These are phyloP conservation scores for Penicillium sp. DNA, from an alignment of 2,329 filamentous ascomycete genomes.

Conservation along the genomic window DNA sequence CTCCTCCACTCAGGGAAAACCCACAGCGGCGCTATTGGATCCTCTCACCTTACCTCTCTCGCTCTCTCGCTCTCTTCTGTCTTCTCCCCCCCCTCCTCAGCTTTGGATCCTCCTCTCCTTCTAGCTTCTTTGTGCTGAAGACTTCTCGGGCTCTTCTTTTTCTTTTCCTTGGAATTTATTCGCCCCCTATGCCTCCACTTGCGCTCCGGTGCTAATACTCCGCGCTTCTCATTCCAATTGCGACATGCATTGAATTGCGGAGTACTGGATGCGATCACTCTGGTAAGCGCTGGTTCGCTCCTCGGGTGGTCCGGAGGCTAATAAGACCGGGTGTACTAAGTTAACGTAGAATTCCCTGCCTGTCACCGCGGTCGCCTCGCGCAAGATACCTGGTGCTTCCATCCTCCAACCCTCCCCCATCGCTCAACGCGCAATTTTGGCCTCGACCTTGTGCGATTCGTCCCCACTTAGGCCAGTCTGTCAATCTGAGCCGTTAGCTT, in stretches of 20 bases:
- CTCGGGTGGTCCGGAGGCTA: background rate
- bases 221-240: slow-evolving; percentile 5
- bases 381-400: background rate
- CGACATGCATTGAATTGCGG: slow-evolving; percentile 6
- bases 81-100: slow-evolving; percentile 5
- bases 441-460: too few species aligned
- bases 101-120: slow-evolving; percentile 14
- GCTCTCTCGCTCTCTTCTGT: background rate
- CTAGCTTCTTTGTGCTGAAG: background rate
- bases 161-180: background rate
- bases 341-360: background rate
- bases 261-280: background rate
- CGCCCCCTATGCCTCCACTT: slow-evolving; percentile 7
- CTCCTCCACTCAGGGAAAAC: slow-evolving; percentile 7
- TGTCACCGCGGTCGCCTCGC: background rate
- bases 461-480: too few species aligned
- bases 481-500: too few species aligned
- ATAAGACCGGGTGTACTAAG: background rate
- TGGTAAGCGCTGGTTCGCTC: background rate
- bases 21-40: slow-evolving; percentile 14
- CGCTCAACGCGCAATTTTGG: too few species aligned
- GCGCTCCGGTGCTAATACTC: background rate
- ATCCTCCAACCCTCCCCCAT: too few species aligned
- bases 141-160: background rate
- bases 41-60: slow-evolving; percentile 19